phyloP scores from a whole-genome alignment of 2,329 filamentous ascomycete species.

The Tympanopsis confertula region DNA sequence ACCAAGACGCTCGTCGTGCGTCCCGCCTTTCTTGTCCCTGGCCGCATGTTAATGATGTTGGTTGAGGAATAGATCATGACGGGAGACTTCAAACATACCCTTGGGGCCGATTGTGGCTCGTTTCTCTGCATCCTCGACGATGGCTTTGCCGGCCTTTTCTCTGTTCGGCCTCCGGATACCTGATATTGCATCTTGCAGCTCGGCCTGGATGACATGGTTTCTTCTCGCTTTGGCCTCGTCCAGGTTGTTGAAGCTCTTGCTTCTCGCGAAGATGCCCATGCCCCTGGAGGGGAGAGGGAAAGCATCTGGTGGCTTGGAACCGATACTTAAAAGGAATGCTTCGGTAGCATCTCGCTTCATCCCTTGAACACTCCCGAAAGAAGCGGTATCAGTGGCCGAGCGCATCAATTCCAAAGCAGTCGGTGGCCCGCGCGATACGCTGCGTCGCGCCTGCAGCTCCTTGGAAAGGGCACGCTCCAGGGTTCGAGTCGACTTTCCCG shows the following conservation, averaged over 20 bases:
- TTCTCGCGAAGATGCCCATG: slow-evolving; percentile 17
- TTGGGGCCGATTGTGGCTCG: slow-evolving; percentile 34
- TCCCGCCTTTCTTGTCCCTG: too few species aligned
- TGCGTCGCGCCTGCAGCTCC: slow-evolving; percentile 39
- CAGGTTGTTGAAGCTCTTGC: slow-evolving; percentile 34
- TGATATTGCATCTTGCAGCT: slow-evolving; percentile 63
- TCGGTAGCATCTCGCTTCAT: slow-evolving; percentile 63
- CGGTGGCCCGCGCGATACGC: slow-evolving; percentile 42
- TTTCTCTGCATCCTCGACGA: slow-evolving; percentile 56
- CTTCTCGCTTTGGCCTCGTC: slow-evolving; percentile 49
- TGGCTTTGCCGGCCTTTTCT: slow-evolving; percentile 52
- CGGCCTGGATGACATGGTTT: slow-evolving; percentile 56
- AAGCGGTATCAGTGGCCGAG: slow-evolving; percentile 51
- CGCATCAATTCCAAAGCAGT: slow-evolving; percentile 53
- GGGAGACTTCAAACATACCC: too few species aligned
- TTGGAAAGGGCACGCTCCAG: slow-evolving; percentile 53
- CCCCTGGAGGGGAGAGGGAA: background rate
- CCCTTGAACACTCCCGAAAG: slow-evolving; percentile 26
- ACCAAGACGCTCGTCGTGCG: slow-evolving; percentile 33
- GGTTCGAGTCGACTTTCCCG: slow-evolving; percentile 27
- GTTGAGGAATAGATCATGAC: too few species aligned
- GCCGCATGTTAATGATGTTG: too few species aligned
- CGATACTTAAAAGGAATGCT: too few species aligned
- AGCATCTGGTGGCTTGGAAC: too few species aligned
- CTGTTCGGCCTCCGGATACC: slow-evolving; percentile 68